phyloP scores from a whole-genome alignment of 2,329 filamentous ascomycete species.

The Fusarium kyushuense region DNA sequence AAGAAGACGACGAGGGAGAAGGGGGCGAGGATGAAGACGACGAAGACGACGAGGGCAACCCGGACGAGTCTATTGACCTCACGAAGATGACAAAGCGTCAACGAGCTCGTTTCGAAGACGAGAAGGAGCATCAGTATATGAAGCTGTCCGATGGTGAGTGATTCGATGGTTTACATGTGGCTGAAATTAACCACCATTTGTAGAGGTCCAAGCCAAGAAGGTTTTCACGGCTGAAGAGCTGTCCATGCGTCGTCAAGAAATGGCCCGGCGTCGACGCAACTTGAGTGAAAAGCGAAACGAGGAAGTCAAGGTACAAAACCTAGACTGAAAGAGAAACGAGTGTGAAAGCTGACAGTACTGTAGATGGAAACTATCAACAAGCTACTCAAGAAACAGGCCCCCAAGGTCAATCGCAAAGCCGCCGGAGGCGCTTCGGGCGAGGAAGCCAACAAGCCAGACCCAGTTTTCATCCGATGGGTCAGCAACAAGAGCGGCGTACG shows the following conservation, averaged over 20 bases:
- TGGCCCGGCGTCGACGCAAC: slow-evolving; percentile 71
- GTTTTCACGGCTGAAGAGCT: slow-evolving; percentile 71
- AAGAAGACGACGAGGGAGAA: slow-evolving; percentile 58
- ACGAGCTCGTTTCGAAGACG: slow-evolving; percentile 69
- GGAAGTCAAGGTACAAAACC: slow-evolving; percentile 67
- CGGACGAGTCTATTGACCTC: slow-evolving; percentile 65
- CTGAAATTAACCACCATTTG: slow-evolving; percentile 20
- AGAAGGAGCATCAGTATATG: slow-evolving; percentile 64
- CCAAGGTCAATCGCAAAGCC: slow-evolving; percentile 74
- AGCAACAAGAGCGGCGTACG: slow-evolving; percentile 73
- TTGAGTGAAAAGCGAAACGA: slow-evolving; percentile 74
- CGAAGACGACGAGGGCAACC: slow-evolving; percentile 61
- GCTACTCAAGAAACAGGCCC: slow-evolving; percentile 85
- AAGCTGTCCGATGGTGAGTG: slow-evolving; percentile 70
- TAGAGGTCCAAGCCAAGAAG: slow-evolving; percentile 74
- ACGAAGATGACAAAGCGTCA: slow-evolving; percentile 72
- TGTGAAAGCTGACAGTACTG: slow-evolving; percentile 15
- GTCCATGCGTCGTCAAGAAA: slow-evolving; percentile 71
- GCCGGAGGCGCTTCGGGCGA: slow-evolving; percentile 59
- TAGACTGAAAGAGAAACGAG: slow-evolving; percentile 4
- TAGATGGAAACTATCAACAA: slow-evolving; percentile 94
- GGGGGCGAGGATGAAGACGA: slow-evolving; percentile 57
- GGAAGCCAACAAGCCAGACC: slow-evolving; percentile 63
- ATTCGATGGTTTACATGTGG: neutral
- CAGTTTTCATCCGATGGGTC: slow-evolving; percentile 77